phyloP scores from a whole-genome alignment of 495 filamentous ascomycete genomes.

The Penicillium desertorum region DNA sequence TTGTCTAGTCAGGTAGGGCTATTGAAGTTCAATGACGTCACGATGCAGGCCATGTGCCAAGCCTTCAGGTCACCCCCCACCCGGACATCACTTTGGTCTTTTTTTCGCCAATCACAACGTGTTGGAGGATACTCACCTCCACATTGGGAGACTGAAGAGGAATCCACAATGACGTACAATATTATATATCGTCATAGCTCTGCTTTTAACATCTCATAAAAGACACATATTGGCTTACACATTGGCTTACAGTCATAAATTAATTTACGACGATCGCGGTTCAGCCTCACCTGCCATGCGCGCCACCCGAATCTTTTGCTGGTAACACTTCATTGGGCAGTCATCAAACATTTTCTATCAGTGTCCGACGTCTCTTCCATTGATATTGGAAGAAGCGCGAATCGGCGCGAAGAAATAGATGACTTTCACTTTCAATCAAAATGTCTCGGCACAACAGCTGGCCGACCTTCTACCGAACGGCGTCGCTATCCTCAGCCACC shows the following conservation, averaged over 20 bases:
- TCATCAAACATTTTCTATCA: background rate
- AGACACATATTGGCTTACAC: background rate
- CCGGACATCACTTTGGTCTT: background rate
- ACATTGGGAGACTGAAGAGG: background rate
- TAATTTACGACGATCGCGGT: background rate
- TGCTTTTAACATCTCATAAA: background rate
- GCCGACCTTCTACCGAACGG: constrained; percentile 30
- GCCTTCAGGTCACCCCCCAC: background rate
- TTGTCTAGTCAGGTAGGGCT: background rate
- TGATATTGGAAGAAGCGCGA: background rate
- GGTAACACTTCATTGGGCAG: background rate
- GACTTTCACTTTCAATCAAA: constrained; percentile 13
- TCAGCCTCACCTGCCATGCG: constrained; percentile 5
- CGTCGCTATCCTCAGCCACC: constrained; percentile 26
- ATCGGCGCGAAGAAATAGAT: background rate
- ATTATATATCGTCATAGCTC: background rate
- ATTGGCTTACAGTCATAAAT: too few relatives aligned
- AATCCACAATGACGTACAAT: background rate
- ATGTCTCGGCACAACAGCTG: constrained; percentile 29
- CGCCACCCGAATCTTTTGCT: background rate
- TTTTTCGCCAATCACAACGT: background rate
- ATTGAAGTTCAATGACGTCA: background rate
- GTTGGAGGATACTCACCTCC: background rate
- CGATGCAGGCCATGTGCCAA: background rate
- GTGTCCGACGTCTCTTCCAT: background rate